Conservation (phyloP, 208 protist genomes). For the Crithidia expoeki region DNA sequence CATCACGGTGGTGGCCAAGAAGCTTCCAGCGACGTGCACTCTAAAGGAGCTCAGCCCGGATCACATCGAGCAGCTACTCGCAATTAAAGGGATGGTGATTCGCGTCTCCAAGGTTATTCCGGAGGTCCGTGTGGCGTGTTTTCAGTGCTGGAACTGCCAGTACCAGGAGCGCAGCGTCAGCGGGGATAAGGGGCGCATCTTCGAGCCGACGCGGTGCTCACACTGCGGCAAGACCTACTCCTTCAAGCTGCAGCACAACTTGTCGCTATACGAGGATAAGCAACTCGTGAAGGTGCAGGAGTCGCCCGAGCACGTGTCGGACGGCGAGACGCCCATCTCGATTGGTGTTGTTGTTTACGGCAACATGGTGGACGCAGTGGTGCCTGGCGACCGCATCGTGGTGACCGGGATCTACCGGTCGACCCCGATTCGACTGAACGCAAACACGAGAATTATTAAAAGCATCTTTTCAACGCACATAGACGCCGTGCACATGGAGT, state of each 20-base stretch:
- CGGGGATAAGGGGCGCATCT: conserved; percentile 92
- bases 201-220: conserved; percentile 95
- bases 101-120: conserved; percentile 92
- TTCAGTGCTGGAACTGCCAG: conserved; percentile 96
- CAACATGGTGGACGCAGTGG: conserved; percentile 94
- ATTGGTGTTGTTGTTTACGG: conserved; percentile 96
- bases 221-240: conserved; percentile 88
- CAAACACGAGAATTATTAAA: conserved; percentile 92
- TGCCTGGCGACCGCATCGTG: conserved; percentile 97
- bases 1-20: conserved; percentile 64
- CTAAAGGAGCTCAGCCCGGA: conserved; percentile 75
- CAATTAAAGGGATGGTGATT: conserved; percentile 92
- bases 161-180: conserved; percentile 71
- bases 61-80: conserved; percentile 87
- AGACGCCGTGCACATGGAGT: conserved; percentile 97
- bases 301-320: conserved; percentile 96
- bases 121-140: conserved; percentile 93
- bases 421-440: conserved; percentile 92
- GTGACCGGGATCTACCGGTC: conserved; percentile 98
- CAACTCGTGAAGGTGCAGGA: conserved; percentile 98
- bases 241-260: conserved; percentile 95
- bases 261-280: conserved; percentile 96
- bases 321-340: conserved; percentile 99
- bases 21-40: conserved; percentile 64
- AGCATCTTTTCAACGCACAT: conserved; percentile 97